Evolutionary conservation across 1,139 yeast genomes (phyloP), one percentile per base, ranked within the genome.

Genomic region (Meyerozyma sp.): DNA sequence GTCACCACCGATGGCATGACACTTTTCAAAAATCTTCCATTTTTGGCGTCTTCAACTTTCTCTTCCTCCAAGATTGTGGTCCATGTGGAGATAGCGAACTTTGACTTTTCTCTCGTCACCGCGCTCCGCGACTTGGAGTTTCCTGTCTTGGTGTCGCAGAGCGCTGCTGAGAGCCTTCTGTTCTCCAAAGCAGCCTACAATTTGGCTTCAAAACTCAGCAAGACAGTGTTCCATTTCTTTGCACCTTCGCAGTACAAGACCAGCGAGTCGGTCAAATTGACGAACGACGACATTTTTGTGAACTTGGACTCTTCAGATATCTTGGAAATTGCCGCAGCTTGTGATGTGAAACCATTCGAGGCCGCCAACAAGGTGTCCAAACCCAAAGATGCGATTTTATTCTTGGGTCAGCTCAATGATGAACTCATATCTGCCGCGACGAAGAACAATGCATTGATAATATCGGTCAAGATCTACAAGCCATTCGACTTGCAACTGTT

Each of bases 181-280:
- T 69, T 77, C 42, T 68, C 86, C 11, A 62, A 75, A 34, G 76
- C 82, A 25, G 77, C 93, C 1, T 77, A 81, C 54, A 67, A 81
- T 40, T 63, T 82, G 42, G 77, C 93, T 6, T 60, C 68, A 20
- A 66, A 66, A 44, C 61, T 73, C 34, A 53, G 65, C 5, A 70
- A 67, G 43, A 78, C 91, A 1, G 88, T 86, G 3, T 72, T 89
- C 49, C 95, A 89, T 63, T 85, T 89, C 59, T 73, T 73, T 46
- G 70, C 73, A 46, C 66, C 75, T 3, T 55, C 58, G 5, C 45
- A 45, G 30, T 53, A 53, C 44, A 50, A 53, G 23, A 46, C 49
- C 13, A 42, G 46, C 14, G 59, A 57, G 35, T 21, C 52, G 4
- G 42, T 53, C 28, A 54, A 51, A 34, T 40, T 49, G 10, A 42